Evolutionary conservation across 2,329 filamentous ascomycete genomes (phyloP), one percentile per base, ranked within the genome.

Genomic region (Colletotrichum caudatum): DNA sequence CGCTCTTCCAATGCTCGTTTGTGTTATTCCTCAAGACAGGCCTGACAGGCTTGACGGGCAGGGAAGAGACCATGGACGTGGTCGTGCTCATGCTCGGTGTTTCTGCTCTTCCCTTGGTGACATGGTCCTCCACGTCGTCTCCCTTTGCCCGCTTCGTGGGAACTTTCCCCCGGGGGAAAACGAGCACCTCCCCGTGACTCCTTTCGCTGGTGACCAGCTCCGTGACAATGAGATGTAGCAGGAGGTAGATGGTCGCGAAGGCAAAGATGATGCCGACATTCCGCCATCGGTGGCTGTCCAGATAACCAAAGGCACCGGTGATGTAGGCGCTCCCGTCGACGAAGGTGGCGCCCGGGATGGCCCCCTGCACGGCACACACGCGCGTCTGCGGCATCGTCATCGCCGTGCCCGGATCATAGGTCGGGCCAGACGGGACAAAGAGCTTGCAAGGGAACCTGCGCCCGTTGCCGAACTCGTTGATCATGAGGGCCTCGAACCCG

Each of bases 371-470:
- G 44, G 69, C 64, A 59, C 69, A 71, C 1, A 68, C 64, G 46
- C 51, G 69, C 23, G 69, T 59, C 37, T 51, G 41, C 8, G 64
- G 16, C 16, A 41, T n/a, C 20, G 48, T 54, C 58, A 14, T 18
- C 12, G 11, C 12, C 37, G 14, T 41, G 1, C 6, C 20, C 20
- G 64, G 57, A 33, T 73, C 66, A 29, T 80, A 80, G 11, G 54
- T 41, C 0, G 69, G 69, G n/a, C 64, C 69, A 6, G 64, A 56
- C 0, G 71, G 71, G 8, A 72, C 50, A 41, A 72, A 73, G 3
- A 18, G 12, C 8, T 12, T 50, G 44, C 71, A 73, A 4, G 63
- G 64, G 33, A 72, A 73, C 37, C 16, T 59, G 3, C 71, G 71
- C 7, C 69, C 64, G 48, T 41, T 7, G 4, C 68, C 60, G 16